Percentiles rank a stretch among this genome's conserved stretches.
phyloP scores from a whole-genome alignment of 768 basidiomycete genomes.

The Rhodotorula sphaerocarpa region DNA sequence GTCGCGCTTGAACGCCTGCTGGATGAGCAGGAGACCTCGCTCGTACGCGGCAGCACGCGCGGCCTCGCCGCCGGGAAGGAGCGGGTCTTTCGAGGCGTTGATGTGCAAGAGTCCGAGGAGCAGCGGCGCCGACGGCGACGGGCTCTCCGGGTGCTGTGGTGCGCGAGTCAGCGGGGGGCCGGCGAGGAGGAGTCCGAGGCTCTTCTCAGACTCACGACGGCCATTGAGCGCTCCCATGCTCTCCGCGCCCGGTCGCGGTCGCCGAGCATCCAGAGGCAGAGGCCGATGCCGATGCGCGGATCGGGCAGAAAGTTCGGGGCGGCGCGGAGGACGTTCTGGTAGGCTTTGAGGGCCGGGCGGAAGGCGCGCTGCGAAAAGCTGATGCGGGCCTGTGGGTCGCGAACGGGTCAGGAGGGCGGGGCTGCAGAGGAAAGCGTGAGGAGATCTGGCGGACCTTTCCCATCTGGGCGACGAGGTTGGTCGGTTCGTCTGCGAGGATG shows the following conservation, averaged over 20 bases:
- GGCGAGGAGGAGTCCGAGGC: background rate
- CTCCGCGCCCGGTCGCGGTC: conserved; percentile 70
- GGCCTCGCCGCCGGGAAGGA: conserved; percentile 50
- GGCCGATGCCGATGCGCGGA: conserved; percentile 87
- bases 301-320: conserved; percentile 77
- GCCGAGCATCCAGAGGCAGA: conserved; percentile 85
- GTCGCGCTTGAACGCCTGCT: conserved; percentile 61
- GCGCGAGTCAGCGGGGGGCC: background rate
- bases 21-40: conserved; percentile 58
- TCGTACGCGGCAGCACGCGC: conserved; percentile 58
- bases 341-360: conserved; percentile 68
- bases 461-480: conserved; percentile 75
- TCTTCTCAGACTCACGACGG: conserved; percentile 62
- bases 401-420: background rate
- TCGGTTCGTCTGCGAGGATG: conserved; percentile 67
- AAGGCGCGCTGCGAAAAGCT: conserved; percentile 70
- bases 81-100: conserved; percentile 70
- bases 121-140: conserved; percentile 61
- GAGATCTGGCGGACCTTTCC: conserved; percentile 57
- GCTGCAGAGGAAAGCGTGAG: background rate
- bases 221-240: conserved; percentile 83
- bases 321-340: conserved; percentile 72
- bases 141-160: conserved; percentile 16
- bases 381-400: conserved; percentile 61
- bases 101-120: conserved; percentile 78